These are phyloP conservation scores for Wickerhamomyces hampshirensis DNA, from an alignment of 805 yeast genomes.

Conservation along the genomic window DNA sequence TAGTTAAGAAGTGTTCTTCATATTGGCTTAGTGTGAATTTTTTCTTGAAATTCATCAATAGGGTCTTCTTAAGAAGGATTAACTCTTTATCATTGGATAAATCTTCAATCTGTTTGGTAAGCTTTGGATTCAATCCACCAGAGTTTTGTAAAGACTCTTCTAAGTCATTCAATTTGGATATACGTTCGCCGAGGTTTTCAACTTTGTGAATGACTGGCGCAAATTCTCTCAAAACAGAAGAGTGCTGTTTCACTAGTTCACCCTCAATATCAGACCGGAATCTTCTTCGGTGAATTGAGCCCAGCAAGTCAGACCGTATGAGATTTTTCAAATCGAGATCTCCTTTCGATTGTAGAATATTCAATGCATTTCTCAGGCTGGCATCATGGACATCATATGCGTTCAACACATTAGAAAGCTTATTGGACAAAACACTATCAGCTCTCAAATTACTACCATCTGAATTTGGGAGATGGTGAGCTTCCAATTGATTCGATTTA, in stretches of 20 bases:
- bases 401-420: conserved; percentile 31
- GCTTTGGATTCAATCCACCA: conserved; percentile 12
- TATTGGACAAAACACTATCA: conserved; percentile 32
- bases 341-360: conserved; percentile 30
- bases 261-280: conserved; percentile 56
- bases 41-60: conserved; percentile 49
- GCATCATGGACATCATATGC: conserved; percentile 28
- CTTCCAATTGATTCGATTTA: not conserved
- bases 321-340: conserved; percentile 16
- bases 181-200: conserved; percentile 24
- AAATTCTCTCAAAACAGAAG: conserved; percentile 41
- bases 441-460: conserved; percentile 2
- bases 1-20: conserved; percentile 58
- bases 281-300: conserved; percentile 56
- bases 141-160: conserved; percentile 11
- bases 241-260: conserved; percentile 53
- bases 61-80: conserved; percentile 39
- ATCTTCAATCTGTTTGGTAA: conserved; percentile 15
- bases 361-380: conserved; percentile 30
- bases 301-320: conserved; percentile 38
- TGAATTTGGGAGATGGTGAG: not conserved
- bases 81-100: conserved; percentile 18
- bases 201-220: conserved; percentile 40
- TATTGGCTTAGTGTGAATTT: conserved; percentile 65
- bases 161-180: conserved; percentile 17